Evolutionary conservation across 129 eudicot genomes (phyloP), one percentile per base, ranked within the genome.

Genomic region (Artemisia argyi): DNA sequence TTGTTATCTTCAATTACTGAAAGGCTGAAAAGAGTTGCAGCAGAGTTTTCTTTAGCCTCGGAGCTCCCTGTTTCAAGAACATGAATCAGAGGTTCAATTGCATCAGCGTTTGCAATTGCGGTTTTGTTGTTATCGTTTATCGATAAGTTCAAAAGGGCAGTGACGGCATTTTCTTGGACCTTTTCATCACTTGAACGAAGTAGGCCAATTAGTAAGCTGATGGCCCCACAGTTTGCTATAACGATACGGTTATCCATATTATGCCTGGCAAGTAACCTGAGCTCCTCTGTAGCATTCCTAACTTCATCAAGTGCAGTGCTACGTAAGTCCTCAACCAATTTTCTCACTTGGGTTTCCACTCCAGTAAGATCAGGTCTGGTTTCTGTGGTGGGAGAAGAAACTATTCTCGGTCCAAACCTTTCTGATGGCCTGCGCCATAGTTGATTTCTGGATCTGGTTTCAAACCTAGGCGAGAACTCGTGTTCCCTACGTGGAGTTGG

Each of bases 1-100:
- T 85, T 93, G 86, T 87, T 89, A n/a, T 90, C 98, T 75, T 87
- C 92, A 2, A 85, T 84, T 49, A 80, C 87, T 1, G 98, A 89
- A 58, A 93, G 90, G 76, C 97, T 89, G 65, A 87, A 93, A 57
- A 93, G 95, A 15, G 98, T 89, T 26, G 98, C 98, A 24, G 98
- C 98, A 4, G 97, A 78, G 75, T 93, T 93, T 70, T 87, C 97
- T 85, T 80, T 87, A 15, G 98, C 98, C 60, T 89, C 97, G 3
- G 95, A 82, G 73, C 82, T 87, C 13, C 98, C 98, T 0, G 95
- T 78, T 73, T 87, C 74, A 1, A 93, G 92, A 47, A 93, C 98
- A 58, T 93, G 87, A 59, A 89, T 93, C 74, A 93, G 72, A 35
- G 97, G 95, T 63, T 90, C 92, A 39, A 93, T 93, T 26, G 98